Percentiles rank a stretch among this genome's conserved stretches.
Conservation (phyloP, 768 basidiomycete genomes). For the Rhizopogon rudus region DNA sequence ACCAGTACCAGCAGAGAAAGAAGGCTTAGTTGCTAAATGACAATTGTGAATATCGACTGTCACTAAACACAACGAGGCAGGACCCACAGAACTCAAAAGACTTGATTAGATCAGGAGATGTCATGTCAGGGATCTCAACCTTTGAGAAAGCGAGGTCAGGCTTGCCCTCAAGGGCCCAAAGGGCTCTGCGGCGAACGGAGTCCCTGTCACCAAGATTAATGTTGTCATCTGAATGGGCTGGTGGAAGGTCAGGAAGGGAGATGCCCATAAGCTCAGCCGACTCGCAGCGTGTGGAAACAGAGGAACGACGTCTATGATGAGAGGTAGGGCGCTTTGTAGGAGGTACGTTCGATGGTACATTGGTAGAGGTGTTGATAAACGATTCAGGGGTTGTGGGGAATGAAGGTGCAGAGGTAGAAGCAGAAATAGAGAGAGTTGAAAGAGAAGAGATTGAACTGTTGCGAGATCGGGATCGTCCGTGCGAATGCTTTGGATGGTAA, state of each 20-base stretch:
- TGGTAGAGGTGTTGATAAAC: constrained; percentile 28
- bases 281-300: constrained; percentile 85
- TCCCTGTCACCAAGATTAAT: constrained; percentile 68
- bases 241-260: constrained; percentile 59
- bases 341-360: constrained; percentile 15
- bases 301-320: constrained; percentile 81
- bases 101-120: constrained; percentile 51
- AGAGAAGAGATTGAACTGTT: constrained; percentile 46
- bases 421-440: constrained; percentile 37
- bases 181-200: constrained; percentile 75
- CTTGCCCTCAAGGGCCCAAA: constrained; percentile 86
- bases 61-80: constrained; percentile 5
- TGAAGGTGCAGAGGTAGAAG: constrained; percentile 24
- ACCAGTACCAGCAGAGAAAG: constrained; percentile 47
- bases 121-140: constrained; percentile 81
- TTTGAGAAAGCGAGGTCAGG: constrained; percentile 63
- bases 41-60: not conserved
- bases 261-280: constrained; percentile 91
- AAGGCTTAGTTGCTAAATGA: constrained; percentile 51
- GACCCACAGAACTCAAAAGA: constrained; percentile 66
- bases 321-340: constrained; percentile 57
- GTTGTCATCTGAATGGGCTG: constrained; percentile 59
- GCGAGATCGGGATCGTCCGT: constrained; percentile 59
- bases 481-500: constrained; percentile 27
- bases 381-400: constrained; percentile 34